Evolutionary conservation across 179 eudicot species (phyloP).

Genomic region (Patellifolia procumbens): DNA sequence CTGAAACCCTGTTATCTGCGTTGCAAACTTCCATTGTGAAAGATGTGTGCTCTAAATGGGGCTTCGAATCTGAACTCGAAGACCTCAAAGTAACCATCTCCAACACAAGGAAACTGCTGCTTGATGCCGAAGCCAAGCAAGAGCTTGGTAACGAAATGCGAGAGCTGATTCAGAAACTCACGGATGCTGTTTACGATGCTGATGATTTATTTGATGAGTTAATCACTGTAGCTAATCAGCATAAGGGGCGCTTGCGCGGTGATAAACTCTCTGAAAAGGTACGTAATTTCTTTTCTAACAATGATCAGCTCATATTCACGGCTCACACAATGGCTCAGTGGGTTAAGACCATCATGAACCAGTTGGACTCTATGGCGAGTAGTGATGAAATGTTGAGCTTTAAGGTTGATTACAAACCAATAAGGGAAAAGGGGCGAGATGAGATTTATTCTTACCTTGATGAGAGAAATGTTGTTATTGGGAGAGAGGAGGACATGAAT

Average conservation of each 20-base stretch:
- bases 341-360: background rate
- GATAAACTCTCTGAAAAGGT: background rate
- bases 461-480: background rate
- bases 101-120: background rate
- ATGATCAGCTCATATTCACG: no score
- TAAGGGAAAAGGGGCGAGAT: background rate
- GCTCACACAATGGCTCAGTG: background rate
- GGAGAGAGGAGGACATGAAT: constrained; percentile 1
- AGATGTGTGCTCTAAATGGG: background rate
- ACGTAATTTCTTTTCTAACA: background rate
- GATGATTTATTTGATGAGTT: background rate
- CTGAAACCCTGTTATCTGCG: background rate
- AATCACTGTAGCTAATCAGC: background rate
- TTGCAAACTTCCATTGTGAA: background rate
- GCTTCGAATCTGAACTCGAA: background rate
- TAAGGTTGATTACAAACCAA: background rate
- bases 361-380: background rate
- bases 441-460: background rate
- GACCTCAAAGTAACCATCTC: background rate
- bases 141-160: background rate
- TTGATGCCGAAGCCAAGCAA: background rate
- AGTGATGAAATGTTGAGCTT: background rate
- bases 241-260: background rate
- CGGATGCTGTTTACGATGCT: constrained; percentile 1
- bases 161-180: background rate